phyloP scores from a whole-genome alignment of 1,139 yeast genomes.

The Hansenula lynferdii region DNA sequence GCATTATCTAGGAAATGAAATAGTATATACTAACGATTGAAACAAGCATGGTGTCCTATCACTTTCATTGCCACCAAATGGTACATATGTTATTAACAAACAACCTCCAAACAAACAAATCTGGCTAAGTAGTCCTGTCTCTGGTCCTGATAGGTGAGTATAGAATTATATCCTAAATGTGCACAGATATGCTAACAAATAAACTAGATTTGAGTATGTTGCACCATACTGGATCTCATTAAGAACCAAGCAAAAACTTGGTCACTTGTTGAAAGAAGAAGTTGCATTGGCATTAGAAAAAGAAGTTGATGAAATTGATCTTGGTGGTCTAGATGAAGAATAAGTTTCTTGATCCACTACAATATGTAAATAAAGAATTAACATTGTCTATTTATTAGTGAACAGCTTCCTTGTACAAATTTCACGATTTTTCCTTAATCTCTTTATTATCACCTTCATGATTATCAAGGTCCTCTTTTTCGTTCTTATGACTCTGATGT shows the following conservation, averaged over 20 bases:
- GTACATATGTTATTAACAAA: slow-evolving; percentile 80
- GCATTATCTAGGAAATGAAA: not conserved
- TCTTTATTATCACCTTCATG: not conserved
- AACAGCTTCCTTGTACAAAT: not conserved
- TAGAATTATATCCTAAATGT: slow-evolving; percentile 2
- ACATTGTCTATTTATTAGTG: not conserved
- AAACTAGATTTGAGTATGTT: slow-evolving; percentile 44
- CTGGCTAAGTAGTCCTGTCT: slow-evolving; percentile 81
- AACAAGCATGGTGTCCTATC: slow-evolving; percentile 72
- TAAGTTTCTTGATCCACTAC: not conserved
- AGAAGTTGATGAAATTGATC: slow-evolving; percentile 18
- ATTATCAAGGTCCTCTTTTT: not conserved
- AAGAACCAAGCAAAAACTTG: slow-evolving; percentile 44
- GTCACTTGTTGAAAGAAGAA: slow-evolving; percentile 43
- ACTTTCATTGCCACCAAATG: slow-evolving; percentile 57
- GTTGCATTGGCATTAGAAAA: slow-evolving; percentile 34
- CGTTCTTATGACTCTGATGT: not conserved
- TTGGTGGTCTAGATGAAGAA: slow-evolving; percentile 8
- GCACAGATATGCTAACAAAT: not conserved
- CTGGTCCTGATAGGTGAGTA: slow-evolving; percentile 61
- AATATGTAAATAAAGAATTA: not conserved
- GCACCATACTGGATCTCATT: slow-evolving; percentile 54
- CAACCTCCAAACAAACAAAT: slow-evolving; percentile 91
- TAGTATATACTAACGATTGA: not conserved
- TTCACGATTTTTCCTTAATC: not conserved